These are phyloP conservation scores for Primulina huaijiensis DNA, from an alignment of 257 asterid genomes.

Conservation along the genomic window DNA sequence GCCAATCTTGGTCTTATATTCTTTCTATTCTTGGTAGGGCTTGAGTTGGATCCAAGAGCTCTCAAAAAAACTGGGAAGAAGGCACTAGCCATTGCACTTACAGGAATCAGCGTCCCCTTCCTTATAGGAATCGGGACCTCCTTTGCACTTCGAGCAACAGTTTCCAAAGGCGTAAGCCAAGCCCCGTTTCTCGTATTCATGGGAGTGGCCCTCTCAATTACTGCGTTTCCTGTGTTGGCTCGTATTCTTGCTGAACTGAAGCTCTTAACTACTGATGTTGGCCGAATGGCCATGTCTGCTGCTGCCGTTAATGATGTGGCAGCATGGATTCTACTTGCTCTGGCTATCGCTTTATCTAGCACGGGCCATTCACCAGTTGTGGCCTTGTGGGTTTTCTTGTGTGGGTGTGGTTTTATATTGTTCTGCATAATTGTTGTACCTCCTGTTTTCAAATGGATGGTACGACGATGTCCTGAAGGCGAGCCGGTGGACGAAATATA, in stretches of 20 bases:
- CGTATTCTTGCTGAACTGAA: constrained; percentile 69
- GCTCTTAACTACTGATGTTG: constrained; percentile 58
- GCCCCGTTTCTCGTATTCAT: constrained; percentile 63
- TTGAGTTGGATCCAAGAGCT: constrained; percentile 56
- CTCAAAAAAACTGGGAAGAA: constrained; percentile 54
- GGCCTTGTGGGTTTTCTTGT: constrained; percentile 54
- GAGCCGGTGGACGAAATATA: constrained; percentile 66
- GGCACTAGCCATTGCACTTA: constrained; percentile 54
- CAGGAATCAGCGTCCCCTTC: constrained; percentile 61
- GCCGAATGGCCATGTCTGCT: constrained; percentile 74
- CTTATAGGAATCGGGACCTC: constrained; percentile 61
- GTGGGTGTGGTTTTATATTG: constrained; percentile 43
- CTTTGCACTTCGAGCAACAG: constrained; percentile 44
- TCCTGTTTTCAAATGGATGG: constrained; percentile 50
- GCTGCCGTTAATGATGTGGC: constrained; percentile 75
- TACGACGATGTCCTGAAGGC: constrained; percentile 51
- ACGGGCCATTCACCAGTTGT: constrained; percentile 46
- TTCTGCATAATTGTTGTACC: constrained; percentile 42
- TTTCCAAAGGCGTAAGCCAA: constrained; percentile 44
- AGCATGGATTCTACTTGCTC: constrained; percentile 70
- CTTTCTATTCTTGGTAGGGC: constrained; percentile 57
- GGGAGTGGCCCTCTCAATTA: constrained; percentile 69
- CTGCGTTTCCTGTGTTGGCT: constrained; percentile 70
- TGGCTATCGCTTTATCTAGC: constrained; percentile 63
- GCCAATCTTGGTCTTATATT: constrained; percentile 66